These are phyloP conservation scores for Styphnolobium japonicum DNA, from an alignment of 306 rosid species.

Conservation along the genomic window DNA sequence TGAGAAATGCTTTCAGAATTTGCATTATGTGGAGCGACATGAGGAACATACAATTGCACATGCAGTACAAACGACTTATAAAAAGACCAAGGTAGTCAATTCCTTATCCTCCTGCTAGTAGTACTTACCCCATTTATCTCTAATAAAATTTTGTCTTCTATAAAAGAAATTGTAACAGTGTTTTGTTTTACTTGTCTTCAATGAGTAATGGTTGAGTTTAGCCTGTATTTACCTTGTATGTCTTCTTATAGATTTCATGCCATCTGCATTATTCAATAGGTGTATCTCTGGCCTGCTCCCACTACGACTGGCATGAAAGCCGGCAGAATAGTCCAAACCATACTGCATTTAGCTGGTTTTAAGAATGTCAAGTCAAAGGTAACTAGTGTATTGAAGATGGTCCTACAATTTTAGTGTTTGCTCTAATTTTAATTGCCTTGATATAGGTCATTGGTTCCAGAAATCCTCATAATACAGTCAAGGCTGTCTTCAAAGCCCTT, in stretches of 20 bases:
- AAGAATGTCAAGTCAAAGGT: conserved; percentile 95
- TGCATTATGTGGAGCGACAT: conserved; percentile 78
- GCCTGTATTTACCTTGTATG: not conserved
- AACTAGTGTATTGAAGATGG: conserved; percentile 24
- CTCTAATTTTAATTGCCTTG: conserved; percentile 23
- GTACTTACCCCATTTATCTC: not conserved
- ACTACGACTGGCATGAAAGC: conserved; percentile 85
- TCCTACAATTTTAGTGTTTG: not conserved
- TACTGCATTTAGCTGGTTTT: conserved; percentile 81
- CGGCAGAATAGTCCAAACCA: conserved; percentile 78
- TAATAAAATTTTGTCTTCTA: not conserved
- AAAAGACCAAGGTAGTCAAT: conserved; percentile 69
- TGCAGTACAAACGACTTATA: conserved; percentile 76
- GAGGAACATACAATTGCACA: conserved; percentile 98
- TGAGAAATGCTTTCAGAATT: conserved; percentile 94
- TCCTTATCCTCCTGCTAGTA: conserved; percentile 7
- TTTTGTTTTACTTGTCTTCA: not conserved
- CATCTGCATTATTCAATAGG: conserved; percentile 39
- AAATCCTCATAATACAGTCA: conserved; percentile 85
- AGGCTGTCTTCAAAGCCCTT: conserved; percentile 88
- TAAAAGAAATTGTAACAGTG: not conserved
- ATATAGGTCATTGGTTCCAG: conserved; percentile 86
- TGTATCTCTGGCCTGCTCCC: conserved; percentile 96
- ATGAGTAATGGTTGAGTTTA: not conserved
- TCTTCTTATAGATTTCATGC: conserved; percentile 8